A percentile compares a stretch with the other conserved stretches of the same genome.
Evolutionary conservation across 208 protist species (phyloP).

Genomic region (Acanthamoeba sp.): DNA sequence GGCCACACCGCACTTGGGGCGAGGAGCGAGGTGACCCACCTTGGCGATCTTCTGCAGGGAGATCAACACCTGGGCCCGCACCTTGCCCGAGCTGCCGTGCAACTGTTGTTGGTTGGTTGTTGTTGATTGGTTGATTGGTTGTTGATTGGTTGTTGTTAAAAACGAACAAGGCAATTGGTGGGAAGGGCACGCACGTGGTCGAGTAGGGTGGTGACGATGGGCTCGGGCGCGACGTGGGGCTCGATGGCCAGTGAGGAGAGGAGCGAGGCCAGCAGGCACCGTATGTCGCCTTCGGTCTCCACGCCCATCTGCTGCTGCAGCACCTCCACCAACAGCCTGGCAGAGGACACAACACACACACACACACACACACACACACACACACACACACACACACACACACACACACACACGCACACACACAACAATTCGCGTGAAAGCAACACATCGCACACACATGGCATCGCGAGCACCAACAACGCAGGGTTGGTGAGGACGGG

Average conservation of each 20-base stretch:
- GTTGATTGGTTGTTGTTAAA: neutral
- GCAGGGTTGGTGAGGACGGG: too few species aligned
- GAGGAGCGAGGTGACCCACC: neutral
- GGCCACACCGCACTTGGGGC: neutral
- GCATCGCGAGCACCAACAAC: too few species aligned
- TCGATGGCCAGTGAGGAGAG: neutral
- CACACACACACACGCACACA: too few species aligned
- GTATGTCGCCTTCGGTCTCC: conserved; percentile 3
- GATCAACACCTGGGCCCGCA: neutral
- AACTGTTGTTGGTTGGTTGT: neutral
- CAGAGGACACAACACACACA: too few species aligned
- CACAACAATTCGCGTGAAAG: too few species aligned
- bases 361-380: too few species aligned
- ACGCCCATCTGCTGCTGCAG: neutral
- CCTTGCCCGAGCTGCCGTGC: neutral
- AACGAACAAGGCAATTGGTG: neutral
- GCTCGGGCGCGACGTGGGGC: neutral
- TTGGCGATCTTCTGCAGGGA: neutral
- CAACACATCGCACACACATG: too few species aligned
- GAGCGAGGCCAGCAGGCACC: neutral
- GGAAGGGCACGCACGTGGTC: neutral
- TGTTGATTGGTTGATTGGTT: neutral
- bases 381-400: too few species aligned
- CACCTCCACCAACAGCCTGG: conserved; percentile 8
- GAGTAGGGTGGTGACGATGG: neutral